These are phyloP conservation scores for Centella asiatica DNA, from an alignment of 129 eudicot species.

Conservation along the genomic window DNA sequence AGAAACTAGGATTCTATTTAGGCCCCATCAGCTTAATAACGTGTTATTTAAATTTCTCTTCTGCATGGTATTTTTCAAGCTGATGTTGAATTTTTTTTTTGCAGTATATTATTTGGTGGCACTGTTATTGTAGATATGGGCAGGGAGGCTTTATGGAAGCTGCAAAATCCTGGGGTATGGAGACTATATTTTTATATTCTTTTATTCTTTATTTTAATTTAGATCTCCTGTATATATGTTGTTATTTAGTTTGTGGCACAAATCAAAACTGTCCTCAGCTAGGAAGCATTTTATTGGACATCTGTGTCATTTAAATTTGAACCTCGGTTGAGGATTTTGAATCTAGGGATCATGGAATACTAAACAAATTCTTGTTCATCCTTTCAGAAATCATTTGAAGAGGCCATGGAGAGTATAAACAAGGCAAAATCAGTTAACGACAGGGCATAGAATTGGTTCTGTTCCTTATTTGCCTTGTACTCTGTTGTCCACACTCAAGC, in stretches of 20 bases:
- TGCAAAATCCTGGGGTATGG: slow-evolving; percentile 3
- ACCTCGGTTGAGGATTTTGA: background rate
- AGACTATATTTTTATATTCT: background rate
- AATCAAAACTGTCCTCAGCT: background rate
- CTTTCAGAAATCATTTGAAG: slow-evolving; percentile 14
- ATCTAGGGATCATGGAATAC: background rate
- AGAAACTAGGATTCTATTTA: too few relatives aligned
- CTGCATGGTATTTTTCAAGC: background rate
- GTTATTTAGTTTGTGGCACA: background rate
- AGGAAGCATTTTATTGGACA: background rate
- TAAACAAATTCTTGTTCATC: background rate
- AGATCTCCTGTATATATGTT: background rate
- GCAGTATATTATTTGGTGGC: slow-evolving; percentile 2
- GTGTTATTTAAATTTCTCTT: too few relatives aligned
- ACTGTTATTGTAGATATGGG: background rate
- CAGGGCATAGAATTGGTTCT: background rate
- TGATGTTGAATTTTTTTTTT: background rate
- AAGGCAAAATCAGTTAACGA: slow-evolving; percentile 7
- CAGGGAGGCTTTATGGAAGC: slow-evolving; percentile 5
- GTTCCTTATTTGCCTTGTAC: background rate
- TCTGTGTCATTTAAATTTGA: too few relatives aligned
- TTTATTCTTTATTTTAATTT: too few relatives aligned
- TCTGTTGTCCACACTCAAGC: too few relatives aligned
- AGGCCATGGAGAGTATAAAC: slow-evolving; percentile 5
- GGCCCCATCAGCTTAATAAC: too few relatives aligned